Conservation (phyloP, 2,329 filamentous ascomycete species). For the Simplicillium sp. region DNA sequence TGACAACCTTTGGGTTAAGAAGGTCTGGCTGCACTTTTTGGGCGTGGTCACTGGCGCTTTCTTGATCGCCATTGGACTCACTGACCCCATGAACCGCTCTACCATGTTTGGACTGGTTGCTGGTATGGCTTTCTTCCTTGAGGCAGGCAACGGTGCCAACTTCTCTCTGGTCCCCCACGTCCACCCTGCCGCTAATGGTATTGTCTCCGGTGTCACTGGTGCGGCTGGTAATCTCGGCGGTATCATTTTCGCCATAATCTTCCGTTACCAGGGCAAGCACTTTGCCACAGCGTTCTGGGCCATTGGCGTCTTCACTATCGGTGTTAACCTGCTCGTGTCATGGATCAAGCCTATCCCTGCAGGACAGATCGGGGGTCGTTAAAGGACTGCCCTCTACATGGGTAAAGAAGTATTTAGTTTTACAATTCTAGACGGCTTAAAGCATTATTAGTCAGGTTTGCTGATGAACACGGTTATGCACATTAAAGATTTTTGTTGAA, state of each 20-base stretch:
- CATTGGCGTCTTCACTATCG: constrained; percentile 5
- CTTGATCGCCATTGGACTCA: constrained; percentile 49
- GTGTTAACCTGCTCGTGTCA: constrained; percentile 1
- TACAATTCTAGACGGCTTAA: no score
- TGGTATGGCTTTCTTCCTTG: constrained; percentile 71
- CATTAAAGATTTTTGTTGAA: no score
- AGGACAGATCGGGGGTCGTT: no score
- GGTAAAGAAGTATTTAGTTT: no score
- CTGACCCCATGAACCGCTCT: constrained; percentile 41
- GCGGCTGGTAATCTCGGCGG: constrained; percentile 78
- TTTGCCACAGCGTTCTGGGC: constrained; percentile 4
- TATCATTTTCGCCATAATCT: constrained; percentile 56
- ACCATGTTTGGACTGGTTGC: constrained; percentile 72
- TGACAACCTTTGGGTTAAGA: constrained; percentile 11
- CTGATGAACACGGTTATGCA: no score
- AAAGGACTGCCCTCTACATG: no score
- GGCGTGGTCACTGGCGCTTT: constrained; percentile 52
- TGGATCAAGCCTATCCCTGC: constrained; percentile 4
- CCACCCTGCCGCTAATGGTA: constrained; percentile 71
- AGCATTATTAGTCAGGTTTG: no score
- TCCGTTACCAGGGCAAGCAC: constrained; percentile 2
- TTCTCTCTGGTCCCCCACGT: constrained; percentile 84
- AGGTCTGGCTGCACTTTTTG: constrained; percentile 26
- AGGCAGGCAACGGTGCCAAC: constrained; percentile 78
- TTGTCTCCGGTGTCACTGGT: constrained; percentile 67